phyloP scores from a whole-genome alignment of 495 filamentous ascomycete genomes.

The Aspergillus cavernicola region DNA sequence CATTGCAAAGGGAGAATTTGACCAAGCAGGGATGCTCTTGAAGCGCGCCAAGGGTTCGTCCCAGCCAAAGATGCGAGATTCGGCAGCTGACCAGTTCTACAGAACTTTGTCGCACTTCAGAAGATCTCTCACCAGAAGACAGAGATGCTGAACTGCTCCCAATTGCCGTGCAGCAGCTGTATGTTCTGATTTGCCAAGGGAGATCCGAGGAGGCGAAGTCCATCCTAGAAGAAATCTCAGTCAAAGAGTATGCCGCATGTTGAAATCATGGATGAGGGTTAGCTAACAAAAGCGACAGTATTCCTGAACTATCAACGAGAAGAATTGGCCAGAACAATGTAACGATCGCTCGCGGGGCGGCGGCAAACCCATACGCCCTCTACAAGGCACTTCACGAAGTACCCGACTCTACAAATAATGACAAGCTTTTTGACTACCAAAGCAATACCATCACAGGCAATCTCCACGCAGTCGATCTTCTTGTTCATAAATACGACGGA shows the following conservation, averaged over 20 bases:
- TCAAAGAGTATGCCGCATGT: slow-evolving; percentile 52
- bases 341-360: slow-evolving; percentile 52
- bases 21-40: slow-evolving; percentile 70
- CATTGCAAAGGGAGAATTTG: slow-evolving; percentile 75
- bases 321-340: slow-evolving; percentile 77
- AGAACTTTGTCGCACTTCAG: slow-evolving; percentile 79
- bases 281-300: slow-evolving; percentile 47
- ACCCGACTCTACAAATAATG: slow-evolving; percentile 55
- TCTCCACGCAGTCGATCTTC: slow-evolving; percentile 66
- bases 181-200: slow-evolving; percentile 68
- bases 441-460: slow-evolving; percentile 64
- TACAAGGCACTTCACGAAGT: slow-evolving; percentile 63
- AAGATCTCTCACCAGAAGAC: slow-evolving; percentile 80
- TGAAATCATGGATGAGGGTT: not conserved
- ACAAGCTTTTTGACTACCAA: slow-evolving; percentile 78
- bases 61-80: not conserved
- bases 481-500: slow-evolving; percentile 71
- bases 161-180: slow-evolving; percentile 83
- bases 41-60: slow-evolving; percentile 69
- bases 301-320: slow-evolving; percentile 72
- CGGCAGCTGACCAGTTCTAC: slow-evolving; percentile 16
- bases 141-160: slow-evolving; percentile 78
- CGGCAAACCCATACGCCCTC: slow-evolving; percentile 72
- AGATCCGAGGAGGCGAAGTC: slow-evolving; percentile 69
- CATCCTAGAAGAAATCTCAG: slow-evolving; percentile 59